These are phyloP conservation scores for Penicillium coprophilum DNA, from an alignment of 495 filamentous ascomycete species.

Conservation along the genomic window DNA sequence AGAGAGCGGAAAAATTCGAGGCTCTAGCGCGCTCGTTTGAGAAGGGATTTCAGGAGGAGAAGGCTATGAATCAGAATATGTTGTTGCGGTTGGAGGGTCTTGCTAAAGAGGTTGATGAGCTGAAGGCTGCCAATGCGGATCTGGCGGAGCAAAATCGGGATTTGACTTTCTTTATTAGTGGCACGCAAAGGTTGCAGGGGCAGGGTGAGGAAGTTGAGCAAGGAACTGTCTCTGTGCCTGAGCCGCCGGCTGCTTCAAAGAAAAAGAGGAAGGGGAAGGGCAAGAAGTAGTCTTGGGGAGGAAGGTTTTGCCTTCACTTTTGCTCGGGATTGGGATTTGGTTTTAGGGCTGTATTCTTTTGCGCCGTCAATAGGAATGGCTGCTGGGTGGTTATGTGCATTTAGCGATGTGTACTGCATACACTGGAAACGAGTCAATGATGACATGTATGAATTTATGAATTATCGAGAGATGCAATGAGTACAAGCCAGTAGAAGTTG, in stretches of 20 bases:
- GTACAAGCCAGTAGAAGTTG: not conserved
- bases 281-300: slow-evolving; percentile 17
- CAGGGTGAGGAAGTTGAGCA: slow-evolving; percentile 58
- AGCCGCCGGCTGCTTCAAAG: slow-evolving; percentile 51
- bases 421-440: not conserved
- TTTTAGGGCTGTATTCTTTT: not conserved
- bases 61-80: slow-evolving; percentile 74
- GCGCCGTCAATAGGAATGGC: not conserved
- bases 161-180: slow-evolving; percentile 82
- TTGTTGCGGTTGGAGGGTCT: slow-evolving; percentile 74
- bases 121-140: slow-evolving; percentile 58
- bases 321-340: not conserved
- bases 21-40: slow-evolving; percentile 72
- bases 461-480: not conserved
- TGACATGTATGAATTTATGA: not conserved
- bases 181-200: slow-evolving; percentile 76
- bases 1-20: slow-evolving; percentile 66
- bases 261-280: slow-evolving; percentile 46
- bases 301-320: not conserved
- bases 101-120: slow-evolving; percentile 52
- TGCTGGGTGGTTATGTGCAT: not conserved
- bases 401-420: not conserved
- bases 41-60: slow-evolving; percentile 83
- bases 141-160: slow-evolving; percentile 87
- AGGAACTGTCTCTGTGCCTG: slow-evolving; percentile 57